Evolutionary conservation across 371 early-diverging fungal species (phyloP), one percentile per base, ranked within the genome.

Genomic region (Mortierella sp.): DNA sequence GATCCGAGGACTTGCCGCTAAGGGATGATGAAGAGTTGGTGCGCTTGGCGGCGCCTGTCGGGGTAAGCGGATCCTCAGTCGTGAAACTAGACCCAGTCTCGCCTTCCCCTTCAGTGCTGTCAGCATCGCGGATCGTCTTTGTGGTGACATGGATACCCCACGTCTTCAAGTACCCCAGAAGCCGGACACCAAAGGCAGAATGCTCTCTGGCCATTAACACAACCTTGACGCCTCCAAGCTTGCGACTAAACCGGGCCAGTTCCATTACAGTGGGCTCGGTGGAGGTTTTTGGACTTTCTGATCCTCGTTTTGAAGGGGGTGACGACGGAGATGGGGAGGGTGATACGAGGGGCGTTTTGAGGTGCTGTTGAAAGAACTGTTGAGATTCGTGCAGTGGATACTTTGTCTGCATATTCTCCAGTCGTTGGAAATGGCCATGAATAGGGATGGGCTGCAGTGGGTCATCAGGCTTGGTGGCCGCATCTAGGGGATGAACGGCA

Each of bases 121-220:
- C 52, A 26, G 26, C 31, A 3, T 76, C 80, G 8, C 74, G 79
- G 26, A 92, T 90, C 0, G 92, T 88, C 8, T 89, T 89, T 82
- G 92, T 91, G 13, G 90, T 88, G 44, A 93, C 90, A 75, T 90
- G 90, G 28, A 90, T 88, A 76, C 92, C 91, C 92, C 93, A 93
- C 11, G 89, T 88, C 14, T 90, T 92, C 52, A 94, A 80, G 63
- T 91, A 93, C 44, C 91, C 89, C 0, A 91, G 91, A 24, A 94
- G 85, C 73, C 91, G 92, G 52, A 91, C 90, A 5, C 92, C 93
- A 87, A 94, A 93, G 24, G 90, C 88, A 28, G 91, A 91, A 16
- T 90, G 84, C 55, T 92, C 91, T 34, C 87, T 89, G 0, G 94
- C 92, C 84, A 92, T 88, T 34, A 94, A 78, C 1, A 91, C 89